Conservation (phyloP, 1,284 basidiomycete species). For the Ceratobasidium sp. region DNA sequence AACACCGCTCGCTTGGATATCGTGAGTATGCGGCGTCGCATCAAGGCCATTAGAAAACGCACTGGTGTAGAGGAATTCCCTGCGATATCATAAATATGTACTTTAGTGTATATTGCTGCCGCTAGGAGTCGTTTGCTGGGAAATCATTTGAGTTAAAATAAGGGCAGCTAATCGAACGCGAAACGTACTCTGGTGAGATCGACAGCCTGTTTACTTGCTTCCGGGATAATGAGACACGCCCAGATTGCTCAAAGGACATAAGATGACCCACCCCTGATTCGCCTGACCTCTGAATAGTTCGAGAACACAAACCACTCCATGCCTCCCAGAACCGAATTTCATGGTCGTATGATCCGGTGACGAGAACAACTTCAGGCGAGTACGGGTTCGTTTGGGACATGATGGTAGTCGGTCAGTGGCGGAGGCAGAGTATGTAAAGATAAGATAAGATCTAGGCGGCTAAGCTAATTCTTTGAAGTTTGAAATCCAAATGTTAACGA, state of each 20-base stretch:
- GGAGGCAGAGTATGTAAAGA: slow-evolving; percentile 11
- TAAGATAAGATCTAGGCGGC: slow-evolving; percentile 29
- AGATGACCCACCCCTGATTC: slow-evolving; percentile 79
- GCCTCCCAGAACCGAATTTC: slow-evolving; percentile 99
- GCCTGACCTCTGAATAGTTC: slow-evolving; percentile 88
- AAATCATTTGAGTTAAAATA: slow-evolving; percentile 47
- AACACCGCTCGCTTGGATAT: slow-evolving; percentile 78
- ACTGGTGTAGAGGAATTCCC: slow-evolving; percentile 84
- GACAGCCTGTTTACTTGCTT: slow-evolving; percentile 97
- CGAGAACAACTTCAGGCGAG: slow-evolving; percentile 86
- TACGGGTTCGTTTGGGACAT: slow-evolving; percentile 44
- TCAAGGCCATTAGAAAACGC: slow-evolving; percentile 53
- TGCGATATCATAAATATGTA: slow-evolving; percentile 90
- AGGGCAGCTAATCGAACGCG: slow-evolving; percentile 18
- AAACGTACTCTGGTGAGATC: slow-evolving; percentile 91
- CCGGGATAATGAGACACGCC: slow-evolving; percentile 49
- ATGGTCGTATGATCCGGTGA: slow-evolving; percentile 94
- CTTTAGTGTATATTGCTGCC: slow-evolving; percentile 95
- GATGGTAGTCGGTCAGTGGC: slow-evolving; percentile 32
- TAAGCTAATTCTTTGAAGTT: neutral
- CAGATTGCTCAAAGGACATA: slow-evolving; percentile 16
- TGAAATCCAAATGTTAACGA: slow-evolving; percentile 13
- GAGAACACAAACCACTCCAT: slow-evolving; percentile 99
- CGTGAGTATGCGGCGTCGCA: neutral
- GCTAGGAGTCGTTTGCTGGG: slow-evolving; percentile 90